A percentile compares a stretch with the other conserved stretches of the same genome.
Conservation (phyloP, 2,329 filamentous ascomycete species). For the Aspergillus neotritici region DNA sequence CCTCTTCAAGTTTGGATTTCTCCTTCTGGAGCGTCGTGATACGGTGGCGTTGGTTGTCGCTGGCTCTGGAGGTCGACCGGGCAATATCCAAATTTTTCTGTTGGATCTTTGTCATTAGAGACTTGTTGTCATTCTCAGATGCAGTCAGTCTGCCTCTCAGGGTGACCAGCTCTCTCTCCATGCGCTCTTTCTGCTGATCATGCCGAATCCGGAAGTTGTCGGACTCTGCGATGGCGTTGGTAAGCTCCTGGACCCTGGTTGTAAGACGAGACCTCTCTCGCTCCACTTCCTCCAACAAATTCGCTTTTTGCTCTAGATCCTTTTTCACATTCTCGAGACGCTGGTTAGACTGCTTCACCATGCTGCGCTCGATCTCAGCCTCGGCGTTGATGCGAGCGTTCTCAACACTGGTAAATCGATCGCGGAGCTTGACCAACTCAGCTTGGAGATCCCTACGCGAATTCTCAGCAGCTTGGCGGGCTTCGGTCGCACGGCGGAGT, state of each 20-base stretch:
- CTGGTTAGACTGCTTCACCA: constrained; percentile 72
- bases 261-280: constrained; percentile 71
- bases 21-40: constrained; percentile 72
- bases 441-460: constrained; percentile 84
- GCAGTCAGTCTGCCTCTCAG: constrained; percentile 83
- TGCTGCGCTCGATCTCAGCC: constrained; percentile 69
- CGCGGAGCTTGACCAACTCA: constrained; percentile 75
- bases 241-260: constrained; percentile 75
- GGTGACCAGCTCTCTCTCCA: constrained; percentile 85
- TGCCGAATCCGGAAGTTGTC: constrained; percentile 84
- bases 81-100: constrained; percentile 97
- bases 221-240: constrained; percentile 79
- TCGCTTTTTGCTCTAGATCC: constrained; percentile 74
- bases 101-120: constrained; percentile 92
- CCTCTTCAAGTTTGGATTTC: constrained; percentile 75
- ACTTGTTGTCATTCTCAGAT: constrained; percentile 93
- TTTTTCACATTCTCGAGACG: constrained; percentile 69
- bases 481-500: constrained; percentile 77
- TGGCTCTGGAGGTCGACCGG: constrained; percentile 77
- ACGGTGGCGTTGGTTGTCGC: constrained; percentile 73
- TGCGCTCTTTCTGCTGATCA: constrained; percentile 87
- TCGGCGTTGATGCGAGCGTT: constrained; percentile 80
- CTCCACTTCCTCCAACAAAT: constrained; percentile 72
- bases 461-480: constrained; percentile 70
- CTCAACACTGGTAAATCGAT: constrained; percentile 78